Evolutionary conservation across 345 rosid genomes (phyloP).

Genomic region (Capsella bursapastoris): DNA sequence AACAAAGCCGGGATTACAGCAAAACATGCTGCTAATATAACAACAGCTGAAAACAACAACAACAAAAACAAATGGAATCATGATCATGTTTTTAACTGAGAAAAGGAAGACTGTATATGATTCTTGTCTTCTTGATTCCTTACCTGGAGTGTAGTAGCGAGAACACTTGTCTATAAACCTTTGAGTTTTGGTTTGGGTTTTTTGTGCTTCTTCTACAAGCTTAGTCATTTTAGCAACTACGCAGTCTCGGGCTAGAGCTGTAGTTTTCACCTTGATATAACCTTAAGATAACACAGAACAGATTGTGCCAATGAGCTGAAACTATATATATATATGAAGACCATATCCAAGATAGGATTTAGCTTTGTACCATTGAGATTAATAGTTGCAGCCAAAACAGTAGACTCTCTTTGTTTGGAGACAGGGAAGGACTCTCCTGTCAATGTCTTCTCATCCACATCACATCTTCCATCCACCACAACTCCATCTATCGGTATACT

Average conservation of each 20-base stretch:
- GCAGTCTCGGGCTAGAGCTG: constrained; percentile 78
- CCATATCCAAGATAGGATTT: not conserved
- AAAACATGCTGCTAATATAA: constrained; percentile 55
- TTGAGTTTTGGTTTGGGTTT: constrained; percentile 71
- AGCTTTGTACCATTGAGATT: constrained; percentile 64
- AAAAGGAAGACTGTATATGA: constrained; percentile 16
- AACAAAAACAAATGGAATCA: constrained; percentile 1
- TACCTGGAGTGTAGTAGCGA: constrained; percentile 84
- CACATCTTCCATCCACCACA: constrained; percentile 77
- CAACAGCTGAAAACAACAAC: constrained; percentile 51
- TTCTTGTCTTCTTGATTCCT: not conserved
- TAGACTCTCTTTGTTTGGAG: constrained; percentile 62
- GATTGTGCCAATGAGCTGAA: not conserved
- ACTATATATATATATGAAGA: not conserved
- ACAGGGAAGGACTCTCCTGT: constrained; percentile 93
- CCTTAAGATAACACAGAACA: constrained; percentile 44
- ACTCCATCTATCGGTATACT: constrained; percentile 85
- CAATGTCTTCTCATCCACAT: constrained; percentile 87
- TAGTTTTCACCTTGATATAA: constrained; percentile 70
- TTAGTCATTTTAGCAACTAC: constrained; percentile 84
- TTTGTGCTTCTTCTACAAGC: constrained; percentile 95
- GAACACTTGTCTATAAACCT: constrained; percentile 78
- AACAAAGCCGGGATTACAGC: constrained; percentile 60
- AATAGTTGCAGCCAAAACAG: constrained; percentile 87
- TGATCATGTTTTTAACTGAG: not conserved